Evolutionary conservation across 2,329 filamentous ascomycete species (phyloP), one percentile per base, ranked within the genome.

Genomic region (Diplodia mutila): DNA sequence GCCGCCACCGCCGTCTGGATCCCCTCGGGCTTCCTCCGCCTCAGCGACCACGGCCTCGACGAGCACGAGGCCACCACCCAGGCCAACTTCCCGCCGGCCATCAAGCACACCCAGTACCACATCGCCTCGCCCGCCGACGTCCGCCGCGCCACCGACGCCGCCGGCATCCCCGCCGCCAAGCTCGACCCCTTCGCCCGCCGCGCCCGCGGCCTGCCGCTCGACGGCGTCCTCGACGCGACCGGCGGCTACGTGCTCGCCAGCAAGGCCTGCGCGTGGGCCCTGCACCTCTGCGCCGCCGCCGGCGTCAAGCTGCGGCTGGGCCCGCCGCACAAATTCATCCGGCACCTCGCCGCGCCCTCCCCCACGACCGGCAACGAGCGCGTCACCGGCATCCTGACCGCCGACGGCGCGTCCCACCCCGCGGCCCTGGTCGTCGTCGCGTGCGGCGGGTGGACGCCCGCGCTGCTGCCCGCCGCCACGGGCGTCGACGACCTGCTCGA

Each of bases 211-310:
- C 51, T 67, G 14, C 39, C 57, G 4, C 27, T 27, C 25, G 66
- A 67, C 53, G 66, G 66, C 57, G 63, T 67, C 0, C 74, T 85
- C 0, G 84, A 86, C 63, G 80, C 78, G 1, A 81, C 77, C 0
- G 84, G 81, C 16, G 84, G 84, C 3, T 78, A 82, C 29, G 79
- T 79, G 1, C 70, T 79, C 18, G 83, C 83, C 0, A 80, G 83
- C 66, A 83, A 82, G 66, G 81, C 82, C 0, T 85, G 83, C 66
- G 74, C 74, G 0, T 81, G 80, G 63, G 82, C 81, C 0, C 76
- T 84, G 0, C 76, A 84, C 71, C 80, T 82, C 29, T 81, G 81
- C 0, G 72, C 72, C 16, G 69, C 63, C 3, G 72, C 79, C 1
- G 83, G 84, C 0, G 83, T 82, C 1, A 76, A 77, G 48, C 79